Evolutionary conservation across 2,329 filamentous ascomycete genomes (phyloP).

Genomic region (Colletotrichum sp.): DNA sequence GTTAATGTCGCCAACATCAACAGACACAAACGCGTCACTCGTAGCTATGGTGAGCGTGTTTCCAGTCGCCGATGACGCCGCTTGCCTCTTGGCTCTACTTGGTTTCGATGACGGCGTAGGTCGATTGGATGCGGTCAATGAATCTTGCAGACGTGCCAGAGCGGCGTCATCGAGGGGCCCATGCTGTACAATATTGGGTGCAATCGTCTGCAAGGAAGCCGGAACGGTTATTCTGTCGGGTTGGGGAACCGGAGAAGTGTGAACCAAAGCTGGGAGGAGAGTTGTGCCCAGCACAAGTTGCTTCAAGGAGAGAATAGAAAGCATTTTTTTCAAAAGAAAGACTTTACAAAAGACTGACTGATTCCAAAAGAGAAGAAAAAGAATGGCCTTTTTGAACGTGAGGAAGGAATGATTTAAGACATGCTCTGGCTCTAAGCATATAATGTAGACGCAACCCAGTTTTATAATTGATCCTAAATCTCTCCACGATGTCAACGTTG

Average conservation of each 20-base stretch:
- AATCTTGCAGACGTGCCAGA: not conserved
- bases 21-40: not conserved
- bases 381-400: not conserved
- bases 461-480: not conserved
- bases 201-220: not conserved
- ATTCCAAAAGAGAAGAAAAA: not conserved
- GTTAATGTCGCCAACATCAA: conserved; percentile 4
- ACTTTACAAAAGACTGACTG: not conserved
- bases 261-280: not conserved
- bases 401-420: not conserved
- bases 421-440: not conserved
- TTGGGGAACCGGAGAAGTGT: not conserved
- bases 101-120: not conserved
- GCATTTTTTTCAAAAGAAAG: not conserved
- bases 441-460: not conserved
- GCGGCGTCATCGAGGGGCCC: not conserved
- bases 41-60: not conserved
- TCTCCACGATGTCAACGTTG: not conserved
- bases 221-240: not conserved
- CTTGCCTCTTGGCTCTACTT: not conserved
- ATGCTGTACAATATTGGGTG: not conserved
- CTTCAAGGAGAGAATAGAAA: not conserved
- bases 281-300: not conserved
- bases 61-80: not conserved
- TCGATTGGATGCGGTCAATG: not conserved